Evolutionary conservation across 768 basidiomycete species (phyloP).

Genomic region (Vararia minispora): DNA sequence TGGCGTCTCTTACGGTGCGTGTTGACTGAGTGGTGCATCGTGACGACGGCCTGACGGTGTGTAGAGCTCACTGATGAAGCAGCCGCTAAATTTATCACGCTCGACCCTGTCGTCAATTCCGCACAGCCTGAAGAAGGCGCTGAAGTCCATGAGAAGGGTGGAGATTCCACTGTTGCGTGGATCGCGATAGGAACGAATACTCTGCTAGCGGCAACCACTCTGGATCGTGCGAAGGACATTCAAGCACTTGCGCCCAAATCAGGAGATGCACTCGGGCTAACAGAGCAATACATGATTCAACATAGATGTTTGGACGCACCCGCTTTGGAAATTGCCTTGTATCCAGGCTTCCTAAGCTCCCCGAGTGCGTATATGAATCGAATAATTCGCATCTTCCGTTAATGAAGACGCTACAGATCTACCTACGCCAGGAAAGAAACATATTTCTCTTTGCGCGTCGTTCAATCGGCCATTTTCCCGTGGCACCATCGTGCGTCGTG

Average conservation of each 20-base stretch:
- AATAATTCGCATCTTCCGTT: too few species aligned
- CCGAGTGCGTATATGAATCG: conserved; percentile 15
- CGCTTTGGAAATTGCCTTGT: conserved; percentile 21
- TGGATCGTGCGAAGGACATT: conserved; percentile 14
- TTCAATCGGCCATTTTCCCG: conserved; percentile 36
- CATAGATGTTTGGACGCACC: conserved; percentile 21
- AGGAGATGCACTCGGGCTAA: conserved; percentile 26
- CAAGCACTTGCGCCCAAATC: conserved; percentile 14
- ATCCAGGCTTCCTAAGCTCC: conserved; percentile 17
- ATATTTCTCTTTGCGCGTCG: conserved; percentile 26
- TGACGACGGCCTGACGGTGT: too few species aligned
- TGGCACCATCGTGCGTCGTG: conserved; percentile 33
- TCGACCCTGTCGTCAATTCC: conserved; percentile 22
- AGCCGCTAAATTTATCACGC: conserved; percentile 17
- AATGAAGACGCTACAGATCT: conserved; percentile 18
- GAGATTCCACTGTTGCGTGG: too few species aligned
- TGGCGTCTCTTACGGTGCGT: conserved; percentile 19
- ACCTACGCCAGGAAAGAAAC: conserved; percentile 29
- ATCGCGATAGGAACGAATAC: conserved; percentile 17
- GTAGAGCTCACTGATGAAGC: conserved; percentile 24
- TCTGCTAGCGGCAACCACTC: conserved; percentile 17
- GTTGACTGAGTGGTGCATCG: neutral
- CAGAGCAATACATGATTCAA: conserved; percentile 30
- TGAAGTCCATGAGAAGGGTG: too few species aligned
- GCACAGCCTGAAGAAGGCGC: conserved; percentile 18